Evolutionary conservation across 2,329 filamentous ascomycete genomes (phyloP).

Genomic region (Aspergillus ustus): DNA sequence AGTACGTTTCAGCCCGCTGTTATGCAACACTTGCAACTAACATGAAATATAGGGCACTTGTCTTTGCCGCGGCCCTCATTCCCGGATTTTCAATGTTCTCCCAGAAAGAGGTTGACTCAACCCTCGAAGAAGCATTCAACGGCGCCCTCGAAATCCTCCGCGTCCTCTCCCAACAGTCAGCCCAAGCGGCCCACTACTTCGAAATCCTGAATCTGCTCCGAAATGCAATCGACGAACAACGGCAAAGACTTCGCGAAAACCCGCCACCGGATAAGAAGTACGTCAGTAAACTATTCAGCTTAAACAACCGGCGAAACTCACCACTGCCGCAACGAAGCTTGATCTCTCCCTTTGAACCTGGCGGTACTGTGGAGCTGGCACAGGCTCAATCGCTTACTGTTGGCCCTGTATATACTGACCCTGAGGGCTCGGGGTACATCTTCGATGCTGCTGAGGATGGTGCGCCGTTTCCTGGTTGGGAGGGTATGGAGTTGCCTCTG

Average conservation of each 20-base stretch:
- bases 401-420: slow-evolving; percentile 19
- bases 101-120: slow-evolving; percentile 49
- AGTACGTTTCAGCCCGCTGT: slow-evolving; percentile 42
- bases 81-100: slow-evolving; percentile 63
- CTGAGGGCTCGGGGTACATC: background rate
- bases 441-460: slow-evolving; percentile 25
- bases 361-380: slow-evolving; percentile 4
- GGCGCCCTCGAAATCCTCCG: slow-evolving; percentile 56
- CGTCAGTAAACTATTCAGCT: slow-evolving; percentile 43
- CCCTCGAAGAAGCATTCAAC: slow-evolving; percentile 50
- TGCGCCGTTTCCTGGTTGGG: slow-evolving; percentile 33
- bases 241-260: slow-evolving; percentile 36
- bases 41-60: slow-evolving; percentile 48
- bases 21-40: background rate
- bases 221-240: slow-evolving; percentile 51
- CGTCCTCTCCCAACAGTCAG: slow-evolving; percentile 54
- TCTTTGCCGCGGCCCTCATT: slow-evolving; percentile 62
- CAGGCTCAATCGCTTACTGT: slow-evolving; percentile 19
- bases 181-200: slow-evolving; percentile 62
- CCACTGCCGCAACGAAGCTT: slow-evolving; percentile 13
- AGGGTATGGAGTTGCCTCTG: slow-evolving; percentile 39
- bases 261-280: slow-evolving; percentile 38
- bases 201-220: slow-evolving; percentile 58
- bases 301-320: slow-evolving; percentile 27
- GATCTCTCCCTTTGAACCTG: slow-evolving; percentile 5